Base-by-base conservation (phyloP, 352 stramenopile species). In the Phytopythium oedochilum region DNA sequence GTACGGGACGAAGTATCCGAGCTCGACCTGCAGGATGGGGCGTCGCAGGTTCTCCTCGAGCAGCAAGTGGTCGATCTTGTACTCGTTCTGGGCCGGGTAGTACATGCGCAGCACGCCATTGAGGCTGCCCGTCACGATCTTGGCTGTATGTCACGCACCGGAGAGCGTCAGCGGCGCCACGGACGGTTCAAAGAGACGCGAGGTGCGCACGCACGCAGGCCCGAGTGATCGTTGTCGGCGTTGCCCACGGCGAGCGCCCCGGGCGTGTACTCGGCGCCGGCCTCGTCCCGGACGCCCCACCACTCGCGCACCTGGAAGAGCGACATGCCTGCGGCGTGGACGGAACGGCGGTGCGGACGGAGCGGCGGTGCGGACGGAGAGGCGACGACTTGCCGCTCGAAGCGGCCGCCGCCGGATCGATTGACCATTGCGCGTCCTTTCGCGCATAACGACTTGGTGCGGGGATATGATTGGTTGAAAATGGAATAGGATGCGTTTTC, bases 291-390 rank as follows among this genome's bases (percentile, higher is more conserved):
- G 39, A 79, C 73, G 44, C 69, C 57, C 89, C 89, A 97, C 86
- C 87, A 97, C 61, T 96, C 85, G 57, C 86, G 76, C 51, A 89
- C 76, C 61, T 94, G 83, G 78, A 97, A 97, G 57, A 97, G 82
- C 59, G 86, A 96, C 86, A 96, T 96, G 28, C 11, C 22, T 20
- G 15, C 12, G 6, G 32, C 32, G 7, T 11, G 7, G 7, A 11
- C 5, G 32, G 5, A 17, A 14, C 32, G 7, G 32, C 15, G 29
- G 29, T 32, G 5, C 5, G 29, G 29, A 9, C 5, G 29, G 29
- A 32, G 2, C 1, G 18, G 7, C 3, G 39, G 3, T 4, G 39
- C 3, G 11, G 39, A 45, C 8, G 39, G 10, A 28, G 39, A 45
- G 34, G 34, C 3, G 34, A 14, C 10, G 31, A 11, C 31, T 36